Conservation (phyloP, 2,329 filamentous ascomycete genomes). For the Nigrograna mackinnonii region DNA sequence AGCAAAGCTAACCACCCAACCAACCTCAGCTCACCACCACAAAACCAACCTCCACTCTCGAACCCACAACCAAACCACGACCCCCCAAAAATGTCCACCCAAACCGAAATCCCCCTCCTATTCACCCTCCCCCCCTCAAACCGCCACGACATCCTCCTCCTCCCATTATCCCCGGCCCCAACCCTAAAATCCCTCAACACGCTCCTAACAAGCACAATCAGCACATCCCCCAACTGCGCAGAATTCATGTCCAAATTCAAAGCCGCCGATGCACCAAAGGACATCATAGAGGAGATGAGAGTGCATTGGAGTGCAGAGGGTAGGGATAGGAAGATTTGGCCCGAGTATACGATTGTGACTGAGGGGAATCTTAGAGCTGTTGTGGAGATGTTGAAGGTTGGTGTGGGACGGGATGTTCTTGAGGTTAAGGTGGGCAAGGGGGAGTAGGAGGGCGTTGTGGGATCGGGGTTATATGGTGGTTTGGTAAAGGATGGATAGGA, state of each 20-base stretch:
- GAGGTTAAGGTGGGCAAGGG: constrained; percentile 35
- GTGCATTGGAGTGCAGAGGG: constrained; percentile 34
- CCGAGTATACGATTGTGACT: constrained; percentile 36
- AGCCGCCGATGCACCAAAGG: constrained; percentile 9
- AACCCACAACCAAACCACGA: background rate
- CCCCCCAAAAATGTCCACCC: constrained; percentile 15
- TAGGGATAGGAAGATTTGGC: constrained; percentile 35
- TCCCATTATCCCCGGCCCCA: constrained; percentile 21
- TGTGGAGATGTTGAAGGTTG: constrained; percentile 29
- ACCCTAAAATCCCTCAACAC: constrained; percentile 35
- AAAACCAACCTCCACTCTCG: background rate
- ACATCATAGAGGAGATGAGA: constrained; percentile 30
- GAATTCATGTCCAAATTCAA: constrained; percentile 41
- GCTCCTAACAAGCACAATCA: constrained; percentile 27
- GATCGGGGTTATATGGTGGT: constrained; percentile 10
- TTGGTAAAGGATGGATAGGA: constrained; percentile 5
- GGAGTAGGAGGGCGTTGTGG: constrained; percentile 27
- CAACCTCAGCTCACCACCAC: background rate
- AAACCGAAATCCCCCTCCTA: constrained; percentile 26
- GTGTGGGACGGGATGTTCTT: constrained; percentile 29
- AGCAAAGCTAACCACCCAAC: too few relatives aligned
- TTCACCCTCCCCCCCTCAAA: constrained; percentile 36
- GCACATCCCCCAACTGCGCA: constrained; percentile 28
- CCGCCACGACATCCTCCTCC: constrained; percentile 36
- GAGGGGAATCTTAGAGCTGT: constrained; percentile 32